Evolutionary conservation across 2,329 filamentous ascomycete species (phyloP).

Genomic region (Fusarium nanum): DNA sequence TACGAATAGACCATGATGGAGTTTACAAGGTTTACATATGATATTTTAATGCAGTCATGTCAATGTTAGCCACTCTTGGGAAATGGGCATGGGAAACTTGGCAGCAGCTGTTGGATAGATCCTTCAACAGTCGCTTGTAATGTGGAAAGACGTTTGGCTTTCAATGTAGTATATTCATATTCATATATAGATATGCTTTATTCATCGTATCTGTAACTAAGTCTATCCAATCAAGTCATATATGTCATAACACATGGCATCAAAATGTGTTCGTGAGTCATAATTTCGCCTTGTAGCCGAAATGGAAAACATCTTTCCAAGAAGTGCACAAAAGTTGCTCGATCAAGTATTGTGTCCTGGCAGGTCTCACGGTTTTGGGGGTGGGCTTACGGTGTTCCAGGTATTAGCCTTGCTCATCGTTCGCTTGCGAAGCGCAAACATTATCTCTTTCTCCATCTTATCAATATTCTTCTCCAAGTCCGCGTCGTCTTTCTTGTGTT

Average conservation of each 20-base stretch:
- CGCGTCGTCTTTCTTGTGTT: constrained; percentile 61
- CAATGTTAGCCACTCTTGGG: neutral
- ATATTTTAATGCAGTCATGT: constrained; percentile 17
- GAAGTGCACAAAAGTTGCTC: neutral
- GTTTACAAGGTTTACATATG: constrained; percentile 29
- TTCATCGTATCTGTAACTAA: constrained; percentile 10
- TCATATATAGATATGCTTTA: constrained; percentile 12
- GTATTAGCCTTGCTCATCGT: constrained; percentile 68
- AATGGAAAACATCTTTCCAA: neutral
- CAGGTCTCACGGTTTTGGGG: constrained; percentile 38
- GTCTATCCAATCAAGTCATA: constrained; percentile 23
- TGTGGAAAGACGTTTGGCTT: constrained; percentile 15
- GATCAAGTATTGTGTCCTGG: neutral
- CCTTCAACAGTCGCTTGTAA: neutral
- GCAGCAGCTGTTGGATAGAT: neutral
- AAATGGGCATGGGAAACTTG: constrained; percentile 1
- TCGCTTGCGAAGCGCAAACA: constrained; percentile 65
- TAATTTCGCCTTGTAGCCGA: constrained; percentile 19
- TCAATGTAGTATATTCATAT: constrained; percentile 13
- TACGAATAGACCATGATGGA: constrained; percentile 29
- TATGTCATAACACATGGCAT: constrained; percentile 21
- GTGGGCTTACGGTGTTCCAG: constrained; percentile 58
- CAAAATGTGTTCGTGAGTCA: constrained; percentile 33
- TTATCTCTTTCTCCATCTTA: constrained; percentile 67
- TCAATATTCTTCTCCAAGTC: constrained; percentile 67